phyloP scores from a whole-genome alignment of 2,329 filamentous ascomycete genomes.

The Ceratocystis cacaofunesta region DNA sequence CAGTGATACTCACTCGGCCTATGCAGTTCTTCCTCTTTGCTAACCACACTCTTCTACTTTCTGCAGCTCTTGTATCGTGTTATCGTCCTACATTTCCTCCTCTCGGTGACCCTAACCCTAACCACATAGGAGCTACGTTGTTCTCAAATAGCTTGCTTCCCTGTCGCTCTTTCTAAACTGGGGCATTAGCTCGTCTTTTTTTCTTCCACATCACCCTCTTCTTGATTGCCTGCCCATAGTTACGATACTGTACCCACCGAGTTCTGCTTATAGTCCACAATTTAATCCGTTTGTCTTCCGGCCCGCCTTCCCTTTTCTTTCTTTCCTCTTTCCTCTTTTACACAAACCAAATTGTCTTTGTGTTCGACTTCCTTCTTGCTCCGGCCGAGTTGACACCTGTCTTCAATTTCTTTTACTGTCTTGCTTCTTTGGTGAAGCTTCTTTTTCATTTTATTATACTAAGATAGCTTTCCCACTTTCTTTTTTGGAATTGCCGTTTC shows the following conservation, averaged over 20 bases:
- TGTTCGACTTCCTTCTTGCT: slow-evolving; percentile 10
- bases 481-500: background rate
- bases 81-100: background rate
- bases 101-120: background rate
- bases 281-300: background rate
- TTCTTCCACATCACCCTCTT: slow-evolving; percentile 18
- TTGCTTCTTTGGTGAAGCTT: slow-evolving; percentile 1
- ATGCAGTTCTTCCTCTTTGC: background rate
- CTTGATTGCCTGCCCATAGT: slow-evolving; percentile 2
- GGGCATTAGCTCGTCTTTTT: background rate
- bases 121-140: background rate
- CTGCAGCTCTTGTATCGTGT: background rate
- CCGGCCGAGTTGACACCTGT: slow-evolving; percentile 7
- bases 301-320: slow-evolving; percentile 6
- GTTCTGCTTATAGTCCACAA: slow-evolving; percentile 2
- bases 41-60: background rate
- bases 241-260: background rate
- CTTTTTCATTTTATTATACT: background rate
- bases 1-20: rapidly evolving
- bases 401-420: background rate
- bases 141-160: background rate
- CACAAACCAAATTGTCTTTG: background rate
- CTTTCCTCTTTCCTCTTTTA: slow-evolving; percentile 3
- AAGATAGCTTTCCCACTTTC: slow-evolving; percentile 3
- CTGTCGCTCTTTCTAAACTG: background rate